These are phyloP conservation scores for Amylocystis lapponica DNA, from an alignment of 768 basidiomycete species.

Conservation along the genomic window DNA sequence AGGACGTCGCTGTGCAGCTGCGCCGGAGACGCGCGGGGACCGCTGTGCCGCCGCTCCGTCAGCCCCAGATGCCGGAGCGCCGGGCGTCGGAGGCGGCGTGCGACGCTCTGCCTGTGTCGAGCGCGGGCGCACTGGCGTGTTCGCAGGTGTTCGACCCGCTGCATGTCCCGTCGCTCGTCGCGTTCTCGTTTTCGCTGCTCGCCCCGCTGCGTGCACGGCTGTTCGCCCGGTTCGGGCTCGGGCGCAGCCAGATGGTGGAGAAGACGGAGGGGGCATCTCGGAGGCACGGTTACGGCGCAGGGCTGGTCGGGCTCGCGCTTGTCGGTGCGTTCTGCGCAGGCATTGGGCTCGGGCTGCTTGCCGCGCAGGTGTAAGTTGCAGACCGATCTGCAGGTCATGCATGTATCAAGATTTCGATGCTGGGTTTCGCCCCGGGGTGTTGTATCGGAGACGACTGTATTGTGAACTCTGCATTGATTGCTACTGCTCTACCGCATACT, in stretches of 20 bases:
- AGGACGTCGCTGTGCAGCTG: conserved; percentile 49
- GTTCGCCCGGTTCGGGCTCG: conserved; percentile 10
- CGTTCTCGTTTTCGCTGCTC: conserved; percentile 57
- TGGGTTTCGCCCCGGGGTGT: too few relatives aligned
- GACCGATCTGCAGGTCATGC: neutral
- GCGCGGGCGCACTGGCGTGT: neutral
- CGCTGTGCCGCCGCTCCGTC: neutral
- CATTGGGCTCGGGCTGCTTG: conserved; percentile 35
- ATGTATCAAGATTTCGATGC: too few relatives aligned
- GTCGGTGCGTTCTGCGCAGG: conserved; percentile 40
- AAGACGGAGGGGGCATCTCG: neutral
- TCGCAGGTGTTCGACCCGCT: conserved; percentile 49
- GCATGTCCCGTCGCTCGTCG: conserved; percentile 57
- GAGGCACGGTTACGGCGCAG: conserved; percentile 17
- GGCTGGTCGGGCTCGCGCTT: conserved; percentile 31
- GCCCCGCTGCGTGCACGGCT: conserved; percentile 33
- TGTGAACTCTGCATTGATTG: too few relatives aligned
- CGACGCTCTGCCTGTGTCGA: too few relatives aligned
- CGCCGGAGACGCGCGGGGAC: conserved; percentile 26
- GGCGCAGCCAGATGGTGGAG: neutral
- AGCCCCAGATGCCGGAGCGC: conserved; percentile 1
- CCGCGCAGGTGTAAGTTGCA: conserved; percentile 12
- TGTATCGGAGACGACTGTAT: too few relatives aligned
- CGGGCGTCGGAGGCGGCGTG: neutral
- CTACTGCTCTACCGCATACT: too few relatives aligned